phyloP scores from a whole-genome alignment of 2,329 filamentous ascomycete species.

The Fonsecaea pugnacius region DNA sequence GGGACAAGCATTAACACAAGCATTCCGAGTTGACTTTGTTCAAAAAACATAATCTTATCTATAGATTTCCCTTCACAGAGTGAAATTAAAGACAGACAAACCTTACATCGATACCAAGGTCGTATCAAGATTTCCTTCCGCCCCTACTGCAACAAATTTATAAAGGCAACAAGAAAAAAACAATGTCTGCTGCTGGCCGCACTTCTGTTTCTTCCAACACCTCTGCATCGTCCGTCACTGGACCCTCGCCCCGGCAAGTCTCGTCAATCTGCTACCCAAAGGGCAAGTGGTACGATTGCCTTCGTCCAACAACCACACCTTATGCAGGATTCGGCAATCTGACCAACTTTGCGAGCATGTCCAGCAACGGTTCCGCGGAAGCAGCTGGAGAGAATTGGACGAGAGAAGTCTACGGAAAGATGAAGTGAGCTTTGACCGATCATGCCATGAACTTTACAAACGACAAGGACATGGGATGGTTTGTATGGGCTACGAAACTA shows the following conservation, averaged over 20 bases:
- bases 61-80: background rate
- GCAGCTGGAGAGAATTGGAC: constrained; percentile 27
- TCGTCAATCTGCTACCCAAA: constrained; percentile 26
- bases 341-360: constrained; percentile 25
- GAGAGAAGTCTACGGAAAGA: constrained; percentile 20
- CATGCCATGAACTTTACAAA: background rate
- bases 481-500: background rate
- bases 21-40: background rate
- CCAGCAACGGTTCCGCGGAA: constrained; percentile 13
- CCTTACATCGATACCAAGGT: background rate
- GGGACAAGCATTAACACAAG: constrained; percentile 19
- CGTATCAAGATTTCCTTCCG: background rate
- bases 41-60: background rate
- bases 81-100: no score
- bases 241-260: constrained; percentile 14
- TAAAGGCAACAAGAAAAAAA: background rate
- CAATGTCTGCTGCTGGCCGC: constrained; percentile 8
- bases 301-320: constrained; percentile 24
- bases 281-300: constrained; percentile 32
- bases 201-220: constrained; percentile 9
- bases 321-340: constrained; percentile 27
- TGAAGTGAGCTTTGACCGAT: constrained; percentile 12
- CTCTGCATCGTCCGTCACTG: constrained; percentile 6
- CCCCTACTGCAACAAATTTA: background rate
- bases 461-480: background rate